These are phyloP conservation scores for Plicaturopsis crispa DNA, from an alignment of 768 basidiomycete genomes.

Conservation along the genomic window DNA sequence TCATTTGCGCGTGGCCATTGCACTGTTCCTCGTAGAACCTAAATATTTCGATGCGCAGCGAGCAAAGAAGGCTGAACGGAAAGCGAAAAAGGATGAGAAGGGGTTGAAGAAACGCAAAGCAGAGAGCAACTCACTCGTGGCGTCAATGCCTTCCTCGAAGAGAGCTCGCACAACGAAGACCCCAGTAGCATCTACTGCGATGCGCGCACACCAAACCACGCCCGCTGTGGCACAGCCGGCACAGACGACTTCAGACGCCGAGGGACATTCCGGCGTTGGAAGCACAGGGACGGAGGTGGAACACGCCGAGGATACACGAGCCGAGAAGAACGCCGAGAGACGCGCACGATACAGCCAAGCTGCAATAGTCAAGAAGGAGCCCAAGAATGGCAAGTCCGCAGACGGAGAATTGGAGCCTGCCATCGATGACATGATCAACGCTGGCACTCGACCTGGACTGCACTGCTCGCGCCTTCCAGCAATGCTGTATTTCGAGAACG, in stretches of 20 bases:
- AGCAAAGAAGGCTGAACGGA: constrained; percentile 5
- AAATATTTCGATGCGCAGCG: constrained; percentile 18
- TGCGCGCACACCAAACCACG: neutral
- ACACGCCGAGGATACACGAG: constrained; percentile 1
- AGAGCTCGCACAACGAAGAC: neutral
- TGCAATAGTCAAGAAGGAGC: constrained; percentile 3
- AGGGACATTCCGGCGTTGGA: neutral
- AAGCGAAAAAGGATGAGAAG: constrained; percentile 1
- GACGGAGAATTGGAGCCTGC: constrained; percentile 9
- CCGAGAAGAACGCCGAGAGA: neutral
- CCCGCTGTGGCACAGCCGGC: neutral
- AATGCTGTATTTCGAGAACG: constrained; percentile 15
- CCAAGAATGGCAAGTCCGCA: neutral
- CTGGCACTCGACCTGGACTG: constrained; percentile 5
- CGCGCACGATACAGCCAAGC: neutral
- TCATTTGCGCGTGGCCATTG: constrained; percentile 4
- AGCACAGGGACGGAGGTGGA: neutral
- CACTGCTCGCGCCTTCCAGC: constrained; percentile 13
- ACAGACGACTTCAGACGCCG: neutral
- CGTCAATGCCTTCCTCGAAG: neutral
- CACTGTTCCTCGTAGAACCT: constrained; percentile 11
- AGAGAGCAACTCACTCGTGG: neutral
- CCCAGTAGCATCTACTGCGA: neutral
- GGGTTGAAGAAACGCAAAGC: neutral
- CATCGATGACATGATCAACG: constrained; percentile 22